Evolutionary conservation across 2,329 filamentous ascomycete genomes (phyloP), one percentile per base, ranked within the genome.

Genomic region (Zymoseptoria pseudotritici): DNA sequence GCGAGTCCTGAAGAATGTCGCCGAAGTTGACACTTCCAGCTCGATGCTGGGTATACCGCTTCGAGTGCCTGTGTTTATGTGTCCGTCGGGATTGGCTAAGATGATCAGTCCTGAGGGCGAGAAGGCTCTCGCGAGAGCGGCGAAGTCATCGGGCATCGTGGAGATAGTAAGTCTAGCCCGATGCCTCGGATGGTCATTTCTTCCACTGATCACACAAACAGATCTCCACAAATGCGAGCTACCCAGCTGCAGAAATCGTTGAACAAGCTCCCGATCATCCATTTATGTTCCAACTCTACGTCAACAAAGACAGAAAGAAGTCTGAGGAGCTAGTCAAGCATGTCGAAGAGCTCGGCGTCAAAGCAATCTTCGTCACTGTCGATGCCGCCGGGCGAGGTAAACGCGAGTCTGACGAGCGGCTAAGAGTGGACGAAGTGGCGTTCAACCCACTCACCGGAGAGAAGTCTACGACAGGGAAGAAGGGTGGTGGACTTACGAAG

Each of bases 221-320:
- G 61, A 60, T 70, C 4, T 73, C 70, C 10, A 69, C 65, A 49
- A 72, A 70, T 53, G 69, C 71, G 1, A 68, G 64, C 19, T 71
- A 68, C 59, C 71, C 70, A 11, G 56, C 70, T 21, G 61, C 62
- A 7, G 70, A 73, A 26, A 71, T 74, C 54, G 55, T 72, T 19
- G 57, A 63, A 2, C 56, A 65, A 22, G 64, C 61, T 56, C 62
- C 65, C 3, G 58, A 62, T 20, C 68, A 71, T 50, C 72, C 71
- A 2, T 72, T 80, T 58, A 83, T 84, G 74, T 85, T 86, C 69
- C 84, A 86, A 69, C 75, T 87, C 8, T 87, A 87, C 66, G 81
- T 86, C 55, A 80, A 86, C 71, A 81, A 80, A 63, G 76, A 84
- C 60, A 76, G 82, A 0, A 58, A 69, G 8, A 80, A 82, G 57